phyloP scores from a whole-genome alignment of 2,329 filamentous ascomycete genomes.

The Verticillium nonalfalfae region DNA sequence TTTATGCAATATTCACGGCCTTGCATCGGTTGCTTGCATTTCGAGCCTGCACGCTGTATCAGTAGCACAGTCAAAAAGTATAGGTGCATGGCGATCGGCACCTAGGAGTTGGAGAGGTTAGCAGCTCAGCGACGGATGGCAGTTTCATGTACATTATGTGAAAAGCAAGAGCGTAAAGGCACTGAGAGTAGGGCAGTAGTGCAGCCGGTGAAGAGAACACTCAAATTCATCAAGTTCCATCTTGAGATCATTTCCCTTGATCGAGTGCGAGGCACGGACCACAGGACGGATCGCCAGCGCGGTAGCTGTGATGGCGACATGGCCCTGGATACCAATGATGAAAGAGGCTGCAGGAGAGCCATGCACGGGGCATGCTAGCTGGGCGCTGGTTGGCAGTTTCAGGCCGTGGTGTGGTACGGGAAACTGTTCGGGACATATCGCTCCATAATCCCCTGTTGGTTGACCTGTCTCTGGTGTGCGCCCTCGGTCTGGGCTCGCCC shows the following conservation, averaged over 20 bases:
- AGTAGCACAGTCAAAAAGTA: background rate
- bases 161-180: background rate
- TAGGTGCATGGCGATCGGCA: background rate
- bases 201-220: background rate
- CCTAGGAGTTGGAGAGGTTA: background rate
- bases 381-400: background rate
- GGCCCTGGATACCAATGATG: background rate
- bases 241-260: background rate
- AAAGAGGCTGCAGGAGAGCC: background rate
- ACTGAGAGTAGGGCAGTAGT: background rate
- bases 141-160: background rate
- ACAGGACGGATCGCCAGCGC: background rate
- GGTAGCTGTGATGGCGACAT: background rate
- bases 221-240: background rate
- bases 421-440: background rate
- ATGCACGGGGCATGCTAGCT: background rate
- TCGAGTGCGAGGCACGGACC: background rate
- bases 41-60: background rate
- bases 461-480: background rate
- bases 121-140: background rate
- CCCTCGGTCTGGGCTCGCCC: background rate
- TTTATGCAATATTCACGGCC: background rate
- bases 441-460: background rate
- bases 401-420: background rate
- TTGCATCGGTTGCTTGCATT: background rate